Base-by-base conservation (phyloP, 1,284 basidiomycete species). In the Athelia sp. region DNA sequence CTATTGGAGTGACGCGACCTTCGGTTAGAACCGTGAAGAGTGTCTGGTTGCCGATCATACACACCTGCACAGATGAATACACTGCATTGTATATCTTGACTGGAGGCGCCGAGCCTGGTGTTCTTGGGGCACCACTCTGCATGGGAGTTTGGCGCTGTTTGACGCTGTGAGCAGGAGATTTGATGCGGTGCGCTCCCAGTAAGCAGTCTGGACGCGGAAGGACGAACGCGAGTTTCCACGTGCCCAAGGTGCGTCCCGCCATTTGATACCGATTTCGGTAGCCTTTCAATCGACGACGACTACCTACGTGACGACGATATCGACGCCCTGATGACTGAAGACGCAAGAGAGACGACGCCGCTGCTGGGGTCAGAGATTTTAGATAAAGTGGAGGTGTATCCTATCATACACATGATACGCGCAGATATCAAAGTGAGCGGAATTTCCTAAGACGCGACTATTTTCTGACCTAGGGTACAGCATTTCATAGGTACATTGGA, bases 51-150 rank as follows among this genome's bases (percentile, higher is more conserved):
- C 43, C 47, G 22, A 42, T 29, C 21, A 4, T 22, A 60, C 68
- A 34, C 51, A 87, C 87, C 82, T 91, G 88, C 9, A 91, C 89
- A 19, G 87, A 89, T 13, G 87, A 90, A 61, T 91, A 91, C 44
- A 91, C 89, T 8, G 88, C 88, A 80, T 91, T 91, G 71, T 91
- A 91, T 56, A 91, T 90, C 71, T 90, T 90, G 49, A 89, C 83
- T 34, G 82, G 79, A 45, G 81, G 73, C 58, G 77, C 80, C 21
- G 66, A 68, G 15, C 66, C 66, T 22, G 65, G 15, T 60, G 58
- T 50, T 58, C 60, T 45, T 59, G 56, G 44, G 59, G 54, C 24
- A 29, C 26, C 26, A 56, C 54, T 58, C 62, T 72, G 69, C 68
- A 71, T 70, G 38, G 42, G 43, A 32, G 53, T 47, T 49, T 50